These are phyloP conservation scores for Exophiala bonariae DNA, from an alignment of 2,329 filamentous ascomycete species.

Conservation along the genomic window DNA sequence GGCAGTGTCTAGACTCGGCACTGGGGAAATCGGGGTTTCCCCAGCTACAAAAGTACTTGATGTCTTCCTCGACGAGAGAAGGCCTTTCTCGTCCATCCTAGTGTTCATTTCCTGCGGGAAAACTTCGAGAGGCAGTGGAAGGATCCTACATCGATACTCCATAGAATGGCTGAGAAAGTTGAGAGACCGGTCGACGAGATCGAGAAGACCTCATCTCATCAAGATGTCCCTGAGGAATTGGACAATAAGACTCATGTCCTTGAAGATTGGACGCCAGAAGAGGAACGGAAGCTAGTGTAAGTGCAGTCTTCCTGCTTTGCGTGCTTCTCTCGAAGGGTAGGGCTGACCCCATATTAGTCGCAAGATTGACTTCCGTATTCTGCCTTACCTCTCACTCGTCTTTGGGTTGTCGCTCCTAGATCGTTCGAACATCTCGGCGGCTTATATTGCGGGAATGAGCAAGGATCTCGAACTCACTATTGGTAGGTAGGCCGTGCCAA, in stretches of 20 bases:
- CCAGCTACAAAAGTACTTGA: no score
- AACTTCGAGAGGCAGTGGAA: no score
- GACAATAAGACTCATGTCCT: neutral
- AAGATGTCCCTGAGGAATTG: neutral
- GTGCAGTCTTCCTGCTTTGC: neutral
- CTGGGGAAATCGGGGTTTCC: no score
- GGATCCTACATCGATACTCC: no score
- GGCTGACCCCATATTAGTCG: neutral
- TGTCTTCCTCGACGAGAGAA: no score
- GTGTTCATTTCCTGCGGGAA: no score
- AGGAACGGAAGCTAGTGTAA: slow-evolving; percentile 1
- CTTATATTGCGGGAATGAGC: slow-evolving; percentile 64
- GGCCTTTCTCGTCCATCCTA: no score
- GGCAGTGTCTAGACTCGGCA: no score
- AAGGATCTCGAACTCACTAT: slow-evolving; percentile 31
- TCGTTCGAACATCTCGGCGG: slow-evolving; percentile 70
- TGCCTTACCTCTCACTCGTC: slow-evolving; percentile 1
- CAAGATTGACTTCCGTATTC: slow-evolving; percentile 1
- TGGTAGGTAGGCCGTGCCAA: neutral
- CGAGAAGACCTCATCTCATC: neutral
- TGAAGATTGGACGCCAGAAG: slow-evolving; percentile 1
- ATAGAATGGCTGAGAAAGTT: neutral
- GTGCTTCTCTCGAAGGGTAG: neutral
- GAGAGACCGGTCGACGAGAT: neutral
- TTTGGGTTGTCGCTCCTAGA: slow-evolving; percentile 62